These are phyloP conservation scores for Zymoseptoria ardabiliae DNA, from an alignment of 2,329 filamentous ascomycete species.

Conservation along the genomic window DNA sequence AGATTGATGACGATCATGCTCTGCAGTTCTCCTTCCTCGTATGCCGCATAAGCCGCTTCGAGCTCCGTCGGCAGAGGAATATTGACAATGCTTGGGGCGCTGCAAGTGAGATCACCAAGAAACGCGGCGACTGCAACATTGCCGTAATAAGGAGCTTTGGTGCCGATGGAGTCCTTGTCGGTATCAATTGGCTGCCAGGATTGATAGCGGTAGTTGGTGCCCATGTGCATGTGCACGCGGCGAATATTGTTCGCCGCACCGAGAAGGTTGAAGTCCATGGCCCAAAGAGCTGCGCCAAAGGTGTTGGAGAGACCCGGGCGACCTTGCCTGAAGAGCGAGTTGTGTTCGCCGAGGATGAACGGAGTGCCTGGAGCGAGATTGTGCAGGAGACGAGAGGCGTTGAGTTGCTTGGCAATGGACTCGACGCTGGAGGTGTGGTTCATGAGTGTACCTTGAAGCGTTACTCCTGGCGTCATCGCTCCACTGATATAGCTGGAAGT, in stretches of 20 bases:
- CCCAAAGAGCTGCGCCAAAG: constrained; percentile 60
- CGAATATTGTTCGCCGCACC: constrained; percentile 49
- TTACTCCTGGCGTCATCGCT: constrained; percentile 53
- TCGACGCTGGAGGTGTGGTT: constrained; percentile 51
- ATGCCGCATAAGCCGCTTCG: constrained; percentile 52
- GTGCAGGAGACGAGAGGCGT: constrained; percentile 41
- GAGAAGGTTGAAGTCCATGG: constrained; percentile 55
- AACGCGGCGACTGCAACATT: constrained; percentile 53
- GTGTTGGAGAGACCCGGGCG: constrained; percentile 55
- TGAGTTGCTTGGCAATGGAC: constrained; percentile 44
- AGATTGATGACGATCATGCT: constrained; percentile 53
- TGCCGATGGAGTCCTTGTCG: constrained; percentile 44
- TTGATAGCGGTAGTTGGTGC: constrained; percentile 55
- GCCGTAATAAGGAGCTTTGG: constrained; percentile 59
- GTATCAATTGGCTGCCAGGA: constrained; percentile 55
- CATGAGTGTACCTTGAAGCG: constrained; percentile 55
- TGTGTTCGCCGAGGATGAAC: constrained; percentile 54
- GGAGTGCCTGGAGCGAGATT: constrained; percentile 33
- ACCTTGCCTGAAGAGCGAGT: constrained; percentile 57
- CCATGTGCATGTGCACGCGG: constrained; percentile 58
- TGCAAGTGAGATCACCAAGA: constrained; percentile 36
- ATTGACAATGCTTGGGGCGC: constrained; percentile 40
- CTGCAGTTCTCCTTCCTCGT: constrained; percentile 38
- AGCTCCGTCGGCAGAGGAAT: constrained; percentile 36
- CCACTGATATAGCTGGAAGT: constrained; percentile 53